A percentile compares a stretch with the other conserved stretches of the same genome.
Evolutionary conservation across 2,329 filamentous ascomycete species (phyloP).

Genomic region (Trichoderma arundinaceum): DNA sequence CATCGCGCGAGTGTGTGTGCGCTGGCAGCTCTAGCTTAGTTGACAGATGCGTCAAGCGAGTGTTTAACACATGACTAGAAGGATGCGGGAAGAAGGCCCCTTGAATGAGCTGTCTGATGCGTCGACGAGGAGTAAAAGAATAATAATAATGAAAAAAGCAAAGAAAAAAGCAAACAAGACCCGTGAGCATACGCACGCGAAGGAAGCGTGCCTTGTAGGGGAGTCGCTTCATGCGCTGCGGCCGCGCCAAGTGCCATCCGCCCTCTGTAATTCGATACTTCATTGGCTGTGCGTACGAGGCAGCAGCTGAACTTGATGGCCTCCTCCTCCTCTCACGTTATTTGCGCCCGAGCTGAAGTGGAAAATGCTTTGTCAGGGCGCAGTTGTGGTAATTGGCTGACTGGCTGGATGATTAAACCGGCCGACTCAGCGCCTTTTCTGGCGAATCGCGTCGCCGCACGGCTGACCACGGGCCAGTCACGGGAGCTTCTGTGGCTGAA

Average conservation of each 20-base stretch:
- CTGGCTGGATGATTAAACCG: not conserved
- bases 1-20: not conserved
- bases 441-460: not conserved
- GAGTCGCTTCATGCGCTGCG: not conserved
- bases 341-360: not conserved
- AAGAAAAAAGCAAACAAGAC: too few relatives aligned
- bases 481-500: slow-evolving; percentile 17
- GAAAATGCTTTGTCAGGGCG: not conserved
- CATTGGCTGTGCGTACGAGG: not conserved
- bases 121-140: not conserved
- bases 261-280: too few relatives aligned
- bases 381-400: not conserved
- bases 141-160: not conserved
- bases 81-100: not conserved
- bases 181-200: not conserved
- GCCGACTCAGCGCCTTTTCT: not conserved
- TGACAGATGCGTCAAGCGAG: slow-evolving; percentile 9
- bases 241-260: not conserved
- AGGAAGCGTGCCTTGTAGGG: not conserved
- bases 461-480: not conserved
- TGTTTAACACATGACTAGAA: slow-evolving; percentile 10
- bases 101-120: not conserved
- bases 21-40: not conserved
- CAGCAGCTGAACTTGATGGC: not conserved
- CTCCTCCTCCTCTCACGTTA: too few relatives aligned